Percentiles rank a stretch among this genome's conserved stretches.
These are phyloP conservation scores for Candida andamanensis DNA, from an alignment of 805 yeast species.

Conservation along the genomic window DNA sequence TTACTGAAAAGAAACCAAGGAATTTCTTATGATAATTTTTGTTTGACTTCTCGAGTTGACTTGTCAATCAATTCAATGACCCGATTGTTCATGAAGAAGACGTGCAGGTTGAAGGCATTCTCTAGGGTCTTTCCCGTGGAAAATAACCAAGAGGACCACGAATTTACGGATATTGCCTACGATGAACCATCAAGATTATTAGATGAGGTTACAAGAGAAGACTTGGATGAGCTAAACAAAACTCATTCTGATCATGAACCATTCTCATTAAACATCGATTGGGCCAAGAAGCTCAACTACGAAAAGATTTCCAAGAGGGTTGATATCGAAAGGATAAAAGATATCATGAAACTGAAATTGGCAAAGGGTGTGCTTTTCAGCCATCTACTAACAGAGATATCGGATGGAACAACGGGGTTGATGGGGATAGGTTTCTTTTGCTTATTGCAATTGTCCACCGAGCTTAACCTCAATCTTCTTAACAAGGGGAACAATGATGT, in stretches of 20 bases:
- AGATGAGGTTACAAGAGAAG: slow-evolving; percentile 3
- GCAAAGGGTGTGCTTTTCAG: too few relatives aligned
- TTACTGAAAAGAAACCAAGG: background rate
- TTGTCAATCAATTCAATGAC: background rate
- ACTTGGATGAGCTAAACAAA: slow-evolving; percentile 1
- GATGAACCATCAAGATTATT: slow-evolving; percentile 3
- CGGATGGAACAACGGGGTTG: too few relatives aligned
- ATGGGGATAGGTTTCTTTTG: too few relatives aligned
- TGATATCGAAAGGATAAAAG: slow-evolving; percentile 1
- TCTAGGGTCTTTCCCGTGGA: background rate
- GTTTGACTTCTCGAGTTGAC: slow-evolving; percentile 2
- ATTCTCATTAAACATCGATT: background rate
- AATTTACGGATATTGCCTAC: too few relatives aligned
- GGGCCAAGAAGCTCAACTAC: background rate
- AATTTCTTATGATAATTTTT: background rate
- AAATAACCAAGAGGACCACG: background rate
- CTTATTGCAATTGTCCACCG: too few relatives aligned
- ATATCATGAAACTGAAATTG: too few relatives aligned
- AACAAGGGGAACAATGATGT: too few relatives aligned
- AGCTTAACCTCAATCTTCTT: too few relatives aligned
- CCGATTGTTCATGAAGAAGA: slow-evolving; percentile 1
- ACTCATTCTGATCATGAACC: slow-evolving; percentile 3
- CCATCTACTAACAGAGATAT: too few relatives aligned
- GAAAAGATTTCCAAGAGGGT: slow-evolving; percentile 1
- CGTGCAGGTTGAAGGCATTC: background rate